Evolutionary conservation across 345 rosid genomes (phyloP), one percentile per base, ranked within the genome.

Genomic region (Sonneratia caseolaris): DNA sequence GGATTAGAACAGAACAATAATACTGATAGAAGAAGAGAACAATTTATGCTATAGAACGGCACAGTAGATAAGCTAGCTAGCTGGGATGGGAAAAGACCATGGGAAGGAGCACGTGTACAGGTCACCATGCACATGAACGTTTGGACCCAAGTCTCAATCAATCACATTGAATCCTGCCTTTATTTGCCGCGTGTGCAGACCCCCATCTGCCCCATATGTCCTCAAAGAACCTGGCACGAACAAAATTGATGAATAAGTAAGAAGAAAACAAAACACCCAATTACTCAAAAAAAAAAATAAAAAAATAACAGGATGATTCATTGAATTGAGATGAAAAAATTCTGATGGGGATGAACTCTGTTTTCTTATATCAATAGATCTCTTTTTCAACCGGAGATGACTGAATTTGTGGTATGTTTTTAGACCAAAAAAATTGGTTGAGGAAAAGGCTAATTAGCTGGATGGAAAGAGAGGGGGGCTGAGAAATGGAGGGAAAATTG

Each of bases 91-190:
- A 51, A 47, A 73, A 68, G 18, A 73, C 67, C 66, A 71, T 74
- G 69, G 43, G 45, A 35, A 49, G 15, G 38, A 4, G 69, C 79
- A 79, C 66, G 74, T 75, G 79, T 75, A 53, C 79, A 72, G 69
- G 74, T 79, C 76, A 75, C 27, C 69, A 53, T 40, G 66, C 76
- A 73, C 71, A 68, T 68, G 71, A 68, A 59, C 32, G 42, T 55
- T 57, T 56, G 71, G 71, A 73, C 67, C 43, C 37, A 56, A 32
- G 27, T 24, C 66, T 18, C 61, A 5, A 42, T 3, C 24, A 35
- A 19, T 37, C 70, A 38, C 73, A 56, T 64, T 69, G 38, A 22
- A n/a, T 61, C 27, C 55, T 45, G 57, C 68, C 68, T 59, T 42
- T 45, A 37, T 13, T 45, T 49, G 74, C 71, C 81, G 72, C 66